These are phyloP conservation scores for Penicillium argentinense DNA, from an alignment of 495 filamentous ascomycete genomes.

Conservation along the genomic window DNA sequence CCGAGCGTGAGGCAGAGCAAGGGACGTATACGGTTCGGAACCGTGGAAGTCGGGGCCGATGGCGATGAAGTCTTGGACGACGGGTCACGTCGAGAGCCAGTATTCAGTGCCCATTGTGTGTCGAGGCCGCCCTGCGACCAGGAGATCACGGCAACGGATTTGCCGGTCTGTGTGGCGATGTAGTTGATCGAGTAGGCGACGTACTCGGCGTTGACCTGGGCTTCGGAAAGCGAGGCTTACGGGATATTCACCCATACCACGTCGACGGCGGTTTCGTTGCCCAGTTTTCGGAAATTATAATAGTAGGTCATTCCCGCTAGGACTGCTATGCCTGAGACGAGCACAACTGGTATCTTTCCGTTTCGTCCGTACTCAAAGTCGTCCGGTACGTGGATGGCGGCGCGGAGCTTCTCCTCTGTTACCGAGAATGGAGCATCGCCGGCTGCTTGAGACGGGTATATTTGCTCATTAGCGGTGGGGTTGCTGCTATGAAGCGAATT, in stretches of 20 bases:
- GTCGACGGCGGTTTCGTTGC: slow-evolving; percentile 34
- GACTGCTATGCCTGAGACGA: slow-evolving; percentile 48
- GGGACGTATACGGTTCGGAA: too few relatives aligned
- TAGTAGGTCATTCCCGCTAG: slow-evolving; percentile 37
- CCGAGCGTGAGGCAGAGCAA: too few relatives aligned
- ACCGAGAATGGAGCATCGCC: slow-evolving; percentile 45
- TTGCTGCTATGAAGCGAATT: slow-evolving; percentile 18
- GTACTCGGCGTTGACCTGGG: slow-evolving; percentile 43
- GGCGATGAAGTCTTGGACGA: too few relatives aligned
- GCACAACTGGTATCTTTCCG: slow-evolving; percentile 37
- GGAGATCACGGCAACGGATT: slow-evolving; percentile 38
- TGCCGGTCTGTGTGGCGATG: slow-evolving; percentile 30
- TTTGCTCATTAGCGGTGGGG: not conserved
- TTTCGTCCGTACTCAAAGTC: slow-evolving; percentile 36
- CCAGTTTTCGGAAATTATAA: slow-evolving; percentile 45
- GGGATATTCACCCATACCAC: slow-evolving; percentile 54
- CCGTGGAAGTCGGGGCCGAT: too few relatives aligned
- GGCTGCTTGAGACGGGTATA: slow-evolving; percentile 29
- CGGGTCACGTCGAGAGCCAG: too few relatives aligned
- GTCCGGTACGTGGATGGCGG: slow-evolving; percentile 44
- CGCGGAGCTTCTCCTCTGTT: slow-evolving; percentile 34
- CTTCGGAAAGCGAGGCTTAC: too few relatives aligned
- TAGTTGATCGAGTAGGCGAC: slow-evolving; percentile 48
- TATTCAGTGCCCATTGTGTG: slow-evolving; percentile 55
- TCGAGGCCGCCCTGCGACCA: slow-evolving; percentile 52